Evolutionary conservation across 2,329 filamentous ascomycete genomes (phyloP).

Genomic region (Penicillium paneum): DNA sequence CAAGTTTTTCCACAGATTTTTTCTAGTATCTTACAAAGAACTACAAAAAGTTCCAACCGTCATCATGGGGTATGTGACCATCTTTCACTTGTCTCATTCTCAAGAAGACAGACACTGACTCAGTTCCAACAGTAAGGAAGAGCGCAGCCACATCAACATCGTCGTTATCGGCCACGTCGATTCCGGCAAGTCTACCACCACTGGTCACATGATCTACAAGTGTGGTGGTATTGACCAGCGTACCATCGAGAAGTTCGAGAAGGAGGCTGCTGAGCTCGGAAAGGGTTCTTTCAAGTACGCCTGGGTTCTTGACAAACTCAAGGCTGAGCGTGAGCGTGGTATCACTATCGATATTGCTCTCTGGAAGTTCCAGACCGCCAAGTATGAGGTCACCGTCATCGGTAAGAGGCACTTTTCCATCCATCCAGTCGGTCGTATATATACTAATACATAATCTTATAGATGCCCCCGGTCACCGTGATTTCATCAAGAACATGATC

Average conservation of each 20-base stretch:
- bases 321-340: constrained; percentile 99
- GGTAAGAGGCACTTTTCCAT: constrained; percentile 54
- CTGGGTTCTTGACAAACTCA: constrained; percentile 99
- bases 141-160: constrained; percentile 95
- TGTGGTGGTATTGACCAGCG: constrained; percentile 99
- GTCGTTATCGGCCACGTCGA: constrained; percentile 99
- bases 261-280: constrained; percentile 98
- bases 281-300: constrained; percentile 99
- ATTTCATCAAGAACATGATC: constrained; percentile 99
- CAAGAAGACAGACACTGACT: neutral
- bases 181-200: constrained; percentile 98
- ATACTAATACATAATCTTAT: constrained; percentile 18
- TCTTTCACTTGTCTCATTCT: too few species aligned
- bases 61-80: constrained; percentile 59
- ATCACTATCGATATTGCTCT: constrained; percentile 99
- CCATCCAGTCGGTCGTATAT: neutral
- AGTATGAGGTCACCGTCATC: constrained; percentile 98
- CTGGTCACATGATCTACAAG: constrained; percentile 99
- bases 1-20: constrained; percentile 37
- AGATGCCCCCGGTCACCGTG: constrained; percentile 99
- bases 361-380: constrained; percentile 99
- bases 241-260: constrained; percentile 99
- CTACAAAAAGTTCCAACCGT: constrained; percentile 49
- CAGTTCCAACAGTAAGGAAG: constrained; percentile 69
- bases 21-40: constrained; percentile 50